Conservation (phyloP, 495 filamentous ascomycete species). For the Annulohypoxylon maeteangense region DNA sequence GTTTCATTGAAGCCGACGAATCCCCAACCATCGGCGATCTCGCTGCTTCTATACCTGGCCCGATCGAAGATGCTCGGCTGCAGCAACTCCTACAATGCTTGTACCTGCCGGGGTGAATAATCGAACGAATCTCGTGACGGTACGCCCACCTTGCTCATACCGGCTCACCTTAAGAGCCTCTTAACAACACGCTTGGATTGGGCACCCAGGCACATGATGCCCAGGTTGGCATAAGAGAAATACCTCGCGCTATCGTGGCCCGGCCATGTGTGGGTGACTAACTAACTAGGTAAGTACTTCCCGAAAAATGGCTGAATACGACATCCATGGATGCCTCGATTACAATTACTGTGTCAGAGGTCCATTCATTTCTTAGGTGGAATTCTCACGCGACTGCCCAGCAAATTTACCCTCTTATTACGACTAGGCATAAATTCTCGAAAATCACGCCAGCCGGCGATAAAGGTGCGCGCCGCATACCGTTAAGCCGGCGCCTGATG, state of each 20-base stretch:
- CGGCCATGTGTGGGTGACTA: constrained; percentile 11
- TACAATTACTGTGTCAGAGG: neutral
- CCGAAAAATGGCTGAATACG: constrained; percentile 12
- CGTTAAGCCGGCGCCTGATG: neutral
- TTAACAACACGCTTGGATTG: constrained; percentile 28
- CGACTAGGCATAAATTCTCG: neutral
- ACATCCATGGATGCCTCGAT: constrained; percentile 13
- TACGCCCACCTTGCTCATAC: constrained; percentile 29
- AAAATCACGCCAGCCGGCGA: constrained; percentile 1
- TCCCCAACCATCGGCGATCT: constrained; percentile 42
- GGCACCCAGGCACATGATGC: constrained; percentile 21
- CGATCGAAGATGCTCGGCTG: constrained; percentile 39
- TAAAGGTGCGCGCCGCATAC: constrained; percentile 2
- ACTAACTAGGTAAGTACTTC: constrained; percentile 13
- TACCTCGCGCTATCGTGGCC: constrained; percentile 15
- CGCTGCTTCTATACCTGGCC: constrained; percentile 29
- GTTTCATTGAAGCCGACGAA: constrained; percentile 32
- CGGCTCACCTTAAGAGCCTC: constrained; percentile 45
- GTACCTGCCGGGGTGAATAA: constrained; percentile 34
- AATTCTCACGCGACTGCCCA: constrained; percentile 8
- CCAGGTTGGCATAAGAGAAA: constrained; percentile 13
- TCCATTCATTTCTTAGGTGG: constrained; percentile 5
- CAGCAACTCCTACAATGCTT: constrained; percentile 21
- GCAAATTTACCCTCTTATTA: constrained; percentile 9
- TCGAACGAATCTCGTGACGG: constrained; percentile 36